Conservation (phyloP, 164 flowering plant species). For the Litsea cubeba region DNA sequence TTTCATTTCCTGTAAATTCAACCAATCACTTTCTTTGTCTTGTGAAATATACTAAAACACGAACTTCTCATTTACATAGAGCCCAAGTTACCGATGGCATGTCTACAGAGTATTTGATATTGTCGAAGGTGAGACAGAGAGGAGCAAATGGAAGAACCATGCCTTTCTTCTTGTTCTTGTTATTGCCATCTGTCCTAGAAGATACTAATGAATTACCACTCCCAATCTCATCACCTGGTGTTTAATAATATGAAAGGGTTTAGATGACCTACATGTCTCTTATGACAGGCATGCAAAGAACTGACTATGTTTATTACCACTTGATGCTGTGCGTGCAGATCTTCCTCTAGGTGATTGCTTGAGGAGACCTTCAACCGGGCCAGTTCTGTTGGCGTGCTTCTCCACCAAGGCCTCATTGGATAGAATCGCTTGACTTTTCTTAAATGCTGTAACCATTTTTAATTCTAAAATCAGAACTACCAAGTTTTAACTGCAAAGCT, state of each 20-base stretch:
- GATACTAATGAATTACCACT: background rate
- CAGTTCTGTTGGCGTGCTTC: constrained; percentile 11
- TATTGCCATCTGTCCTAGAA: constrained; percentile 9
- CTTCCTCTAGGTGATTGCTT: constrained; percentile 5
- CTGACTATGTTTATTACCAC: background rate
- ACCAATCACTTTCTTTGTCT: background rate
- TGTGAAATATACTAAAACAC: background rate
- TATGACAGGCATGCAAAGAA: background rate
- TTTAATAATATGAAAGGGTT: background rate
- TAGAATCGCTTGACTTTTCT: constrained; percentile 5
- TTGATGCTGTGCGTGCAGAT: background rate
- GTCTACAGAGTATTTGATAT: constrained; percentile 44
- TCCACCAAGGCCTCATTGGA: constrained; percentile 12
- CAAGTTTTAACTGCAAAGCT: background rate
- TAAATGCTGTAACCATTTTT: constrained; percentile 9
- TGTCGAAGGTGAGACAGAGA: constrained; percentile 34
- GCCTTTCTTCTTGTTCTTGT: constrained; percentile 21
- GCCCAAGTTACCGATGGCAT: constrained; percentile 39
- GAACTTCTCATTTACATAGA: background rate
- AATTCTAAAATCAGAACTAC: constrained; percentile 27
- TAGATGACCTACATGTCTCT: background rate
- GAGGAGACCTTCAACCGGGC: background rate
- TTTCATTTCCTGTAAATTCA: constrained; percentile 51
- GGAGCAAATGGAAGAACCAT: constrained; percentile 54
- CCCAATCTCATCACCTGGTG: background rate